Conservation (phyloP, 345 rosid genomes). For the Populus euphratica region DNA sequence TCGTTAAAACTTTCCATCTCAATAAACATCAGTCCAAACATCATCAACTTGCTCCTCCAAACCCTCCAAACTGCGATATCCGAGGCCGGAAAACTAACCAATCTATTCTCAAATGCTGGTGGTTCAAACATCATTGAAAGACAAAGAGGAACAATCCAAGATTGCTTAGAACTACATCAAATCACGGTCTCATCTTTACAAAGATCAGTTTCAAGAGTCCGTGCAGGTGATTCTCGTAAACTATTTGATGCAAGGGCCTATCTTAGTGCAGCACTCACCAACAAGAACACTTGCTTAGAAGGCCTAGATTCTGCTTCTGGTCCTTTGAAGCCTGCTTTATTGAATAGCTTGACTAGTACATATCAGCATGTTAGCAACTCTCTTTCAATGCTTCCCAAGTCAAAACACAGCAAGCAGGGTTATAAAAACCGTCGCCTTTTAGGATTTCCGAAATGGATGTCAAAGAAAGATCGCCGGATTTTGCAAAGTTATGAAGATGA, state of each 20-base stretch:
- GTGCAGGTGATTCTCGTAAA: slow-evolving; percentile 29
- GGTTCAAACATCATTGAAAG: slow-evolving; percentile 42
- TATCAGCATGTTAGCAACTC: slow-evolving; percentile 79
- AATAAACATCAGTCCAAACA: slow-evolving; percentile 55
- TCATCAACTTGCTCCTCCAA: slow-evolving; percentile 54
- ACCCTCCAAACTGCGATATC: slow-evolving; percentile 61
- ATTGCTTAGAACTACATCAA: slow-evolving; percentile 76
- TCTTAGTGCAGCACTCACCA: slow-evolving; percentile 74
- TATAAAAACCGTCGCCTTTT: slow-evolving; percentile 43
- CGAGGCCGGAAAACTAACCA: slow-evolving; percentile 55
- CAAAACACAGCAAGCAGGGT: slow-evolving; percentile 28
- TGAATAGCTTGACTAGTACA: slow-evolving; percentile 42
- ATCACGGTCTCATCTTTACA: slow-evolving; percentile 51
- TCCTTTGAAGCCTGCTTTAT: slow-evolving; percentile 45
- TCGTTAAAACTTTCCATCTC: slow-evolving; percentile 70
- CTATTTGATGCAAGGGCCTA: slow-evolving; percentile 59
- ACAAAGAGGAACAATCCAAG: slow-evolving; percentile 78
- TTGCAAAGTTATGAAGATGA: slow-evolving; percentile 43
- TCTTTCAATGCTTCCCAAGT: slow-evolving; percentile 55
- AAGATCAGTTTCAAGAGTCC: slow-evolving; percentile 45
- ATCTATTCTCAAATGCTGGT: slow-evolving; percentile 37
- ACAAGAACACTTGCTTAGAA: slow-evolving; percentile 86
- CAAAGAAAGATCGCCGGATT: slow-evolving; percentile 44
- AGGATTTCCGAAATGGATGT: slow-evolving; percentile 59
- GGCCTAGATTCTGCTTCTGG: slow-evolving; percentile 76